Evolutionary conservation across 352 stramenopile species (phyloP).

Genomic region (Globisporangium perplexum): DNA sequence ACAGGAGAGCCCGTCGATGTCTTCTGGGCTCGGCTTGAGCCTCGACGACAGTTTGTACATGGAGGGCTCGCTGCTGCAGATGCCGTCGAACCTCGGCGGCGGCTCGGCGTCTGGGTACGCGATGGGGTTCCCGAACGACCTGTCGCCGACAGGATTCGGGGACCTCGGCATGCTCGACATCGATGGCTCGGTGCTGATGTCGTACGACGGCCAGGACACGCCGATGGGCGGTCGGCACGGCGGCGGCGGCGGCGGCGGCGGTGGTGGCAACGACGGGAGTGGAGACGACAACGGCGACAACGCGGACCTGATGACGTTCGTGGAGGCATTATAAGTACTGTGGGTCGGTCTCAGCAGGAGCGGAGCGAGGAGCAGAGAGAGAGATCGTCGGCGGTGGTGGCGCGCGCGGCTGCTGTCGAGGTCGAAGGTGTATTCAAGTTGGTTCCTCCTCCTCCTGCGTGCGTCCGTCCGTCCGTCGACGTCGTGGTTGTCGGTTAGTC

Average conservation of each 20-base stretch:
- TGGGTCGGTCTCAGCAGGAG: neutral
- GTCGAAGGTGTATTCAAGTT: too few relatives aligned
- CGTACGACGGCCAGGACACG: conserved; percentile 21
- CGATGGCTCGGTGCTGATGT: conserved; percentile 42
- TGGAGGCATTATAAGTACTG: conserved; percentile 1
- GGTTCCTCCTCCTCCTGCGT: too few relatives aligned
- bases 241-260: conserved; percentile 11
- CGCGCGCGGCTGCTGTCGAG: too few relatives aligned
- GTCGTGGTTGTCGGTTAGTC: too few relatives aligned
- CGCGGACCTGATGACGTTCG: conserved; percentile 1
- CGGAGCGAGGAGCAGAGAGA: neutral
- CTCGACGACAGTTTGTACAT: conserved; percentile 66
- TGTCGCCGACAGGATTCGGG: conserved; percentile 64
- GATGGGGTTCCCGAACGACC: conserved; percentile 57
- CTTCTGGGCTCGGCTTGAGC: conserved; percentile 35
- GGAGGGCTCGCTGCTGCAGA: conserved; percentile 50
- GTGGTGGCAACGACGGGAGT: conserved; percentile 9
- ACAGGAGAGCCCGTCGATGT: conserved; percentile 43
- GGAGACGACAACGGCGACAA: conserved; percentile 6
- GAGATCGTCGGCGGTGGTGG: too few relatives aligned
- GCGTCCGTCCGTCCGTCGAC: too few relatives aligned
- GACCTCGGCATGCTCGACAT: conserved; percentile 67
- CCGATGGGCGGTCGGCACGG: conserved; percentile 6
- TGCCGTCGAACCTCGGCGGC: conserved; percentile 42
- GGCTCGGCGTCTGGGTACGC: conserved; percentile 30